phyloP scores from a whole-genome alignment of 1,284 basidiomycete species.

The Trametes pubescens region DNA sequence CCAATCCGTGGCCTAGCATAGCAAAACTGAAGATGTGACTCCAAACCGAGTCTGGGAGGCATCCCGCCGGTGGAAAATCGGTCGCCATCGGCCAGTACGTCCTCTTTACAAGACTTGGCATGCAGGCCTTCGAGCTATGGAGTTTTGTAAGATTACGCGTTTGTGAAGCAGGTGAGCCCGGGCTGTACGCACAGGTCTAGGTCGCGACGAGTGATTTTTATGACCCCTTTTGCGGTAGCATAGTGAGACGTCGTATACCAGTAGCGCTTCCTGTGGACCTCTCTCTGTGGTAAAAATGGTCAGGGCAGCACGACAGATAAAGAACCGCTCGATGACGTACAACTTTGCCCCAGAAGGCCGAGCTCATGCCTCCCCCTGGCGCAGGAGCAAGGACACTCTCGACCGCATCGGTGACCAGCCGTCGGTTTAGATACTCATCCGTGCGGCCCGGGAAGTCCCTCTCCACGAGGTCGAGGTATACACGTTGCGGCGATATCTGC shows the following conservation, averaged over 20 bases:
- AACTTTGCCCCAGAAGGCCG: neutral
- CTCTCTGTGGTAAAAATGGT: conserved; percentile 1
- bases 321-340: neutral
- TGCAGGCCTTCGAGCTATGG: neutral
- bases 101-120: neutral
- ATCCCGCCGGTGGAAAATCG: neutral
- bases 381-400: too few species aligned
- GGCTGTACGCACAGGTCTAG: too few species aligned
- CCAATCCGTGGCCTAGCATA: neutral
- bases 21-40: conserved; percentile 6
- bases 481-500: conserved; percentile 3
- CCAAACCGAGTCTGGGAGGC: conserved; percentile 5
- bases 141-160: too few species aligned
- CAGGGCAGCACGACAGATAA: neutral
- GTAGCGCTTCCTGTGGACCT: neutral
- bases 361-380: neutral
- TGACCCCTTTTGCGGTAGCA: neutral
- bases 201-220: neutral
- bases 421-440: too few species aligned
- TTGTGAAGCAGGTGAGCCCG: too few species aligned
- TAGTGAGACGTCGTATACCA: neutral
- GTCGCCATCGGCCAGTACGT: neutral
- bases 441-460: too few species aligned
- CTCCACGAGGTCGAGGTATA: neutral
- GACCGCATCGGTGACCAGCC: too few species aligned